phyloP scores from a whole-genome alignment of 2,329 filamentous ascomycete species.

The Lojkania enalia region DNA sequence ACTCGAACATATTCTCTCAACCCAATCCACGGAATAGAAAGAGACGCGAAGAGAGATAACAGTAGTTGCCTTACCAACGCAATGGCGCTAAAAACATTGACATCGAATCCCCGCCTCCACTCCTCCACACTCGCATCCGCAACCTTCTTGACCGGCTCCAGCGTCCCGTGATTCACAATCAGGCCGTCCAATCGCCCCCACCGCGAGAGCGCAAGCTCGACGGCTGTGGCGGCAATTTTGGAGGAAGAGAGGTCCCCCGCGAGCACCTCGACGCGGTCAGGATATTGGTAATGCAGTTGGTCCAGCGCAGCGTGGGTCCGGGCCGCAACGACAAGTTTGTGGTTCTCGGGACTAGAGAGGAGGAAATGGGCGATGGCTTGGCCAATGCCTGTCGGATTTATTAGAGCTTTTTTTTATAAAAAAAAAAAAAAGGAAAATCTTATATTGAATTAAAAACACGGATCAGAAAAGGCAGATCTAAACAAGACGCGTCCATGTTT shows the following conservation, averaged over 20 bases:
- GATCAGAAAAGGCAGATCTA: not conserved
- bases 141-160: slow-evolving; percentile 75
- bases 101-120: slow-evolving; percentile 76
- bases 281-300: slow-evolving; percentile 50
- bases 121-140: slow-evolving; percentile 68
- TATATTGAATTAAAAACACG: not conserved
- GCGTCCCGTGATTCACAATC: slow-evolving; percentile 83
- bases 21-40: slow-evolving; percentile 35
- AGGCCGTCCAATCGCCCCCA: slow-evolving; percentile 80
- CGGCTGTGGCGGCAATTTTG: slow-evolving; percentile 60
- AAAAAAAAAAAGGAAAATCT: not conserved
- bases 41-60: slow-evolving; percentile 3
- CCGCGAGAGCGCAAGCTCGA: slow-evolving; percentile 64
- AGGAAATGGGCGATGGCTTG: slow-evolving; percentile 63
- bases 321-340: slow-evolving; percentile 62
- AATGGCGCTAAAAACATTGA: slow-evolving; percentile 85
- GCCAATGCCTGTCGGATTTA: slow-evolving; percentile 57
- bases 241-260: slow-evolving; percentile 58
- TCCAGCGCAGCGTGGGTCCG: slow-evolving; percentile 60
- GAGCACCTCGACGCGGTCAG: slow-evolving; percentile 58
- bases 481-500: not conserved
- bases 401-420: too few relatives aligned
- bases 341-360: slow-evolving; percentile 49
- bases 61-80: slow-evolving; percentile 68
- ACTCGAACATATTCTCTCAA: too few relatives aligned